These are phyloP conservation scores for Anthracocystis panici-leucophaei DNA, from an alignment of 1,284 basidiomycete species.

Conservation along the genomic window DNA sequence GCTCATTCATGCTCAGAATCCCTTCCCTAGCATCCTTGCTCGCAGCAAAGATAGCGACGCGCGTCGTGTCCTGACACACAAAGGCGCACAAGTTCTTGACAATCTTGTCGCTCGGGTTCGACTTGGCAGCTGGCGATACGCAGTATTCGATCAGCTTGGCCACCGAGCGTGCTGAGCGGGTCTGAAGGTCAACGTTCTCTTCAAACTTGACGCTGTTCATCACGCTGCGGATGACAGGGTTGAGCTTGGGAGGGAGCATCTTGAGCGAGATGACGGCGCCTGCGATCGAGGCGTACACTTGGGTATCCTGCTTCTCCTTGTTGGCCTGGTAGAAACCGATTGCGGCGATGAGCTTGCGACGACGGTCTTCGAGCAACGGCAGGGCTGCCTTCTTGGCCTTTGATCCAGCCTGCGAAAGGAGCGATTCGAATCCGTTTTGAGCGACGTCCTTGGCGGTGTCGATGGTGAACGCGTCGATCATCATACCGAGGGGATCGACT, in stretches of 20 bases:
- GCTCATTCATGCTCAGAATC: constrained; percentile 79
- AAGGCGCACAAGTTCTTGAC: constrained; percentile 98
- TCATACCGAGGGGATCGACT: constrained; percentile 78
- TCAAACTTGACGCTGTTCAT: constrained; percentile 92
- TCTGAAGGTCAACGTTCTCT: constrained; percentile 90
- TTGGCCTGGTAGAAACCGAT: constrained; percentile 86
- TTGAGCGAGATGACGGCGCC: constrained; percentile 80
- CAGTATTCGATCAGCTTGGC: constrained; percentile 90
- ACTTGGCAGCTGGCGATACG: constrained; percentile 74
- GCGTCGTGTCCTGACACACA: constrained; percentile 84
- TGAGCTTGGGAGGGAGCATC: constrained; percentile 77
- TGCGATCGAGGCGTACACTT: constrained; percentile 88
- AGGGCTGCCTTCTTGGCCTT: constrained; percentile 82
- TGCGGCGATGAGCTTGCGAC: constrained; percentile 78
- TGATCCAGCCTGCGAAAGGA: constrained; percentile 71
- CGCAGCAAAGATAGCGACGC: constrained; percentile 88
- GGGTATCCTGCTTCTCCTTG: constrained; percentile 87
- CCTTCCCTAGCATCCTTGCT: constrained; percentile 77
- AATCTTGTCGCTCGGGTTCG: constrained; percentile 86
- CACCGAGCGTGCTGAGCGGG: constrained; percentile 87
- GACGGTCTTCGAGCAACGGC: constrained; percentile 81
- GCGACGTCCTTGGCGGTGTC: constrained; percentile 81
- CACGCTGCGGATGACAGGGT: constrained; percentile 93
- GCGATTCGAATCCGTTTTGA: constrained; percentile 78
- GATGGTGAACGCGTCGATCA: constrained; percentile 80